Conservation (phyloP, 306 rosid genomes). For the Quercus ilex region DNA sequence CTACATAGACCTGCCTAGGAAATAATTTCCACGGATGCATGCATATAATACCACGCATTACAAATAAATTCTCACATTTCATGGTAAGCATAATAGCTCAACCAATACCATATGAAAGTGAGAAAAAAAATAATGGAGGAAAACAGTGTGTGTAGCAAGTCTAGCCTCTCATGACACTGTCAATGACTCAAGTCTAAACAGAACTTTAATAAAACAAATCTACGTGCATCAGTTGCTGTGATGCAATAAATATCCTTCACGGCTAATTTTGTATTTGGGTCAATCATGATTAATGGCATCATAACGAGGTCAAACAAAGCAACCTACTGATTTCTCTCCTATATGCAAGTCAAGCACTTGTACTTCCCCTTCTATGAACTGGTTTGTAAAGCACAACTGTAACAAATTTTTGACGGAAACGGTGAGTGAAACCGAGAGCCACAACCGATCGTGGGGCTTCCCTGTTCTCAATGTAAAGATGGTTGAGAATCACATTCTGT, state of each 20-base stretch:
- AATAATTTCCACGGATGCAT: background rate
- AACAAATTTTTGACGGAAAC: conserved; percentile 79
- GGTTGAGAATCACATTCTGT: conserved; percentile 65
- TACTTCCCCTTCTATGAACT: conserved; percentile 65
- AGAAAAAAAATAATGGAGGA: background rate
- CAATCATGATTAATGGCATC: conserved; percentile 13
- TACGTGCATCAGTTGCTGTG: background rate
- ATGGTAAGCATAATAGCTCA: background rate
- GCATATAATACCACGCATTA: background rate
- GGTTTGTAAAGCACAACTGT: conserved; percentile 97
- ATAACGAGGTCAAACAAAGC: conserved; percentile 25
- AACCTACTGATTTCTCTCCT: background rate
- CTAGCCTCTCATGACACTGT: background rate
- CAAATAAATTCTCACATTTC: background rate
- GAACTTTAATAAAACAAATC: background rate
- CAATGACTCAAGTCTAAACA: conserved; percentile 2
- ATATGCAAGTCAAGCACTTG: conserved; percentile 30
- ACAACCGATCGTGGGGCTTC: conserved; percentile 80
- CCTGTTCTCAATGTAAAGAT: conserved; percentile 85
- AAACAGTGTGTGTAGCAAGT: background rate
- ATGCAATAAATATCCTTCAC: conserved; percentile 4
- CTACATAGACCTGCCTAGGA: no score
- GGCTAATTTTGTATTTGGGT: conserved; percentile 21
- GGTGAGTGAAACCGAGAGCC: conserved; percentile 89
- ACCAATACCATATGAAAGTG: background rate